Evolutionary conservation across 306 rosid genomes (phyloP), one percentile per base, ranked within the genome.

Genomic region (Clitoria ternatea): DNA sequence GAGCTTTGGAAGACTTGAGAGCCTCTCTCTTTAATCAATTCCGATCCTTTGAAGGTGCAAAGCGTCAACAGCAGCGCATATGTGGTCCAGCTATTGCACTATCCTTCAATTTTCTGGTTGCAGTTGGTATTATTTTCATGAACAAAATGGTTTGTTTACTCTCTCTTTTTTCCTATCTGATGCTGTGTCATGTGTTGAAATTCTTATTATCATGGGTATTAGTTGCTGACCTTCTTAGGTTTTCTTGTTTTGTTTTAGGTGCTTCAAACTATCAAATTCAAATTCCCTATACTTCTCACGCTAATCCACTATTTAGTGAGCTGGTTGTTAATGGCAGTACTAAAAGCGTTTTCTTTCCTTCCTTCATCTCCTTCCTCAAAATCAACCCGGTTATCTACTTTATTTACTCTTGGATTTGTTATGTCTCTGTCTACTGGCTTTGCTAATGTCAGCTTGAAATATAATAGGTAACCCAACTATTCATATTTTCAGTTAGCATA

Each of bases 401-500:
- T 92, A 67, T 69, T 87, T 79, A 71, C 90, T 47, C 98, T 92
- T 73, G 96, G 98, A 39, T 77, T 86, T 81, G 98, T 92, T 73
- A 92, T 92, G 98, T 77, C 98, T 64, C 76, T 92, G 8, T 92
- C 96, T 26, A 89, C 98, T 1, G 94, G 98, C 77, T 86, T 92
- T 42, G 96, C 98, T 50, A 89, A 92, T 60, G 96, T 89, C 73
- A 92, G 96, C 88, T 83, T 92, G 88, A 92, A 89, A 84, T 87
- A 87, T 68, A 92, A 92, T 61, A 89, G 98, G 98, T 92, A 77
- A 69, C 80, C 45, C 32, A 48, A 33, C 65, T 56, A 7, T 24
- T 65, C 49, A 56, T 37, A 42, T 77, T 73, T 42, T 74, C 79
- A 53, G 47, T 52, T 14, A 23, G 33, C 11, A 18, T 35, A 63